Evolutionary conservation across 495 filamentous ascomycete species (phyloP).

Genomic region (Neurospora sp.): DNA sequence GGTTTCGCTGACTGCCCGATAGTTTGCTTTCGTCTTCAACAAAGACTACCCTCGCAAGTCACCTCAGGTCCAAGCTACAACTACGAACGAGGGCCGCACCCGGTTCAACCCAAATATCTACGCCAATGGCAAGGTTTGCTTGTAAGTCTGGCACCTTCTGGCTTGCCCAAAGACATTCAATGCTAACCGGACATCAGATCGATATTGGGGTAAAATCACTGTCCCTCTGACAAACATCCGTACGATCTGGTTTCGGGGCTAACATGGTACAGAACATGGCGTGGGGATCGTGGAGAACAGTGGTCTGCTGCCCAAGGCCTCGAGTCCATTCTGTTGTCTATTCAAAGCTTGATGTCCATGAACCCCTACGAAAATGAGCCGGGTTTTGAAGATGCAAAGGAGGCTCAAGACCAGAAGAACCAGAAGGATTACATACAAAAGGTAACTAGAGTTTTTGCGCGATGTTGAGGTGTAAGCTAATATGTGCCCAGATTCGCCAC

Average conservation of each 20-base stretch:
- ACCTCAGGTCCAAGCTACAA: constrained; percentile 62
- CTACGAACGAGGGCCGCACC: constrained; percentile 77
- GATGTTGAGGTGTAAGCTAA: constrained; percentile 1
- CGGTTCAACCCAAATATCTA: constrained; percentile 99
- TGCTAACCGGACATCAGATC: constrained; percentile 46
- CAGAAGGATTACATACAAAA: constrained; percentile 80
- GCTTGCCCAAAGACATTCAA: neutral
- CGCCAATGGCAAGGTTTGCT: constrained; percentile 77
- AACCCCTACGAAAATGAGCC: constrained; percentile 97
- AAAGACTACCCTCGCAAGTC: constrained; percentile 82
- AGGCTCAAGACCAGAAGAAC: constrained; percentile 57
- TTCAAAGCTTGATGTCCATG: constrained; percentile 87
- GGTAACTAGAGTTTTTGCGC: constrained; percentile 33
- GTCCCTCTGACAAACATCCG: neutral
- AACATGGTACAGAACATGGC: constrained; percentile 69
- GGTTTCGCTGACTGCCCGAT: constrained; percentile 14
- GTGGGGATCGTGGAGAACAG: constrained; percentile 76
- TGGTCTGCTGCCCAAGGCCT: constrained; percentile 95
- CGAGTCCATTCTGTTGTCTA: constrained; percentile 89
- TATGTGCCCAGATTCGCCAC: constrained; percentile 61
- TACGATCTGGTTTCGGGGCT: constrained; percentile 7
- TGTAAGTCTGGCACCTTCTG: constrained; percentile 43
- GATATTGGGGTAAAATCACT: constrained; percentile 66
- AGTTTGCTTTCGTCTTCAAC: constrained; percentile 60
- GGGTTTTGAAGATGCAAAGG: constrained; percentile 71